Evolutionary conservation across 2,329 filamentous ascomycete species (phyloP).

Genomic region (Sporothrix schenckii): DNA sequence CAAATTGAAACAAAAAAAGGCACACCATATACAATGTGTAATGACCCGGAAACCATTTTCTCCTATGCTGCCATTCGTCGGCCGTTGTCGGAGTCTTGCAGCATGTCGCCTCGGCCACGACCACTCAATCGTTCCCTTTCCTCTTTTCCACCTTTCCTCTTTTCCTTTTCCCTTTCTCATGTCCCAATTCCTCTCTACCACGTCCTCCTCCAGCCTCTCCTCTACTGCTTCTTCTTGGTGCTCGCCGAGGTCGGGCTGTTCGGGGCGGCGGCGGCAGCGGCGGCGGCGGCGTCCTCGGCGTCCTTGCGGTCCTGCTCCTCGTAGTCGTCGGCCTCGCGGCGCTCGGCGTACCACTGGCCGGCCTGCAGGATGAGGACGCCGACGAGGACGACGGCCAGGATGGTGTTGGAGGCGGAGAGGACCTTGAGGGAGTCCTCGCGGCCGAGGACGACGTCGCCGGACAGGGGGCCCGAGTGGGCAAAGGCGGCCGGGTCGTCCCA

Average conservation of each 20-base stretch:
- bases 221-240: conserved; percentile 38
- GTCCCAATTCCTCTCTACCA: no score
- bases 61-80: background rate
- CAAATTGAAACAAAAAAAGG: background rate
- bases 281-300: conserved; percentile 40
- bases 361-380: conserved; percentile 92
- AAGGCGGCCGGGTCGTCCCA: conserved; percentile 53
- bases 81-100: background rate
- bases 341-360: conserved; percentile 97
- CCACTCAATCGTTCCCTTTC: no score
- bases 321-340: conserved; percentile 82
- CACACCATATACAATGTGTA: background rate
- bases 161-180: background rate
- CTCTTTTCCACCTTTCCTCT: background rate
- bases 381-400: conserved; percentile 86
- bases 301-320: conserved; percentile 62
- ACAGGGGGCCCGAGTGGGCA: conserved; percentile 48
- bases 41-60: background rate
- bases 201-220: no score
- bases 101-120: background rate
- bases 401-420: conserved; percentile 91
- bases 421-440: conserved; percentile 90
- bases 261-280: conserved; percentile 32
- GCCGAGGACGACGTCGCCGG: conserved; percentile 70
- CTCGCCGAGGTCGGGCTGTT: conserved; percentile 28